Conservation (phyloP, 2,329 filamentous ascomycete genomes). For the Aureobasidium lini region DNA sequence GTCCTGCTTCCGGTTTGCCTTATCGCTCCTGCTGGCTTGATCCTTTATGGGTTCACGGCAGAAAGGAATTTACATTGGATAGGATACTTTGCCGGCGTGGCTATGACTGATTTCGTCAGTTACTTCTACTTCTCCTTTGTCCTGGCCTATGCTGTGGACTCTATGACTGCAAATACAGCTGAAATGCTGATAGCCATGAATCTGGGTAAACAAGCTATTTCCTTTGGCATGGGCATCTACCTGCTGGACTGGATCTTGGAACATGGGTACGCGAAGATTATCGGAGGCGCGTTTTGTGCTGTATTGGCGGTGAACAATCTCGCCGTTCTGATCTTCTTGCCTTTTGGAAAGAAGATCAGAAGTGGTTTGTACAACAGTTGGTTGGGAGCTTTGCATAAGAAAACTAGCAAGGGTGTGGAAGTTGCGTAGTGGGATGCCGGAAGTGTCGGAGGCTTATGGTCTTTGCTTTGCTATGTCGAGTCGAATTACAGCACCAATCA, state of each 20-base stretch:
- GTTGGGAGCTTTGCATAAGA: slow-evolving; percentile 27
- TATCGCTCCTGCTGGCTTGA: slow-evolving; percentile 29
- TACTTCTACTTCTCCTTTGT: slow-evolving; percentile 40
- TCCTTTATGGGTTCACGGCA: slow-evolving; percentile 30
- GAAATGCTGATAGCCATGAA: slow-evolving; percentile 50
- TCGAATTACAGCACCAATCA: too few relatives aligned
- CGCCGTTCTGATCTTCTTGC: slow-evolving; percentile 28
- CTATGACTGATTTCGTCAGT: slow-evolving; percentile 28
- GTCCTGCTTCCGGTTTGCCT: slow-evolving; percentile 30
- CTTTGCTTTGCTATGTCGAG: too few relatives aligned
- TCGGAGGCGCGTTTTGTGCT: slow-evolving; percentile 29
- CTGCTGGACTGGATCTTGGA: slow-evolving; percentile 30
- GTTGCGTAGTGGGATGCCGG: slow-evolving; percentile 14
- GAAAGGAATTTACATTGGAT: slow-evolving; percentile 29
- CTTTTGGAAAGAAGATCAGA: slow-evolving; percentile 29
- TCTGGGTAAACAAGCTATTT: slow-evolving; percentile 30
- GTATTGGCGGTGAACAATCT: slow-evolving; percentile 30
- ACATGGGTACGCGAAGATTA: slow-evolving; percentile 28
- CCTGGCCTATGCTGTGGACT: slow-evolving; percentile 54
- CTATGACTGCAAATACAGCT: slow-evolving; percentile 50
- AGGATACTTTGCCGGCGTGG: slow-evolving; percentile 32
- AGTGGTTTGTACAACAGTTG: slow-evolving; percentile 24
- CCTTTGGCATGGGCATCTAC: slow-evolving; percentile 29
- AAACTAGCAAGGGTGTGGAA: slow-evolving; percentile 21
- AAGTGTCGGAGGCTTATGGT: too few relatives aligned